Conservation (phyloP, 495 filamentous ascomycete genomes). For the Xylaria bambusicola region DNA sequence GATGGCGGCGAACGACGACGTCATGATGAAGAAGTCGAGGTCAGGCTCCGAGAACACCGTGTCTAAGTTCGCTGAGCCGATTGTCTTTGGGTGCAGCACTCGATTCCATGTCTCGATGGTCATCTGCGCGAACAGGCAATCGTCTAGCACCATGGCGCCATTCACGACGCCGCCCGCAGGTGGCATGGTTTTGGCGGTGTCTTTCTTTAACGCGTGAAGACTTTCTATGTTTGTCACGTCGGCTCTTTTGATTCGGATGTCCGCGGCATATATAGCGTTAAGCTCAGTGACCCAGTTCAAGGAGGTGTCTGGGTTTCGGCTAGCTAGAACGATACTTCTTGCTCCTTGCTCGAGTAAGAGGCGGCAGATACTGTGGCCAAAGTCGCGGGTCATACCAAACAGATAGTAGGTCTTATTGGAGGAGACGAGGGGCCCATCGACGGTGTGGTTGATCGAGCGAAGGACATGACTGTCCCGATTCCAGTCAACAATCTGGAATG, state of each 20-base stretch:
- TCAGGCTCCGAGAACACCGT: conserved; percentile 29
- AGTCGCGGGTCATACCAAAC: conserved; percentile 57
- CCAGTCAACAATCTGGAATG: conserved; percentile 44
- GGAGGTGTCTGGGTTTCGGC: conserved; percentile 55
- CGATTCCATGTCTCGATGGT: conserved; percentile 38
- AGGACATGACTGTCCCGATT: conserved; percentile 31
- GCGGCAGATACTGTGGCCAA: conserved; percentile 60
- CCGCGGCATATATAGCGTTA: conserved; percentile 27
- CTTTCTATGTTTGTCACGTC: conserved; percentile 37
- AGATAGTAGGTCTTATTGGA: conserved; percentile 57
- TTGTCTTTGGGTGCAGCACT: conserved; percentile 47
- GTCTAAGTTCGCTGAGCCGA: conserved; percentile 46
- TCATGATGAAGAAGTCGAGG: conserved; percentile 54
- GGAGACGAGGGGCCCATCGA: conserved; percentile 28
- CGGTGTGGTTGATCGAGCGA: conserved; percentile 21
- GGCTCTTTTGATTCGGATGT: conserved; percentile 35
- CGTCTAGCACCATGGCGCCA: conserved; percentile 57
- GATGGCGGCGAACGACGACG: conserved; percentile 48
- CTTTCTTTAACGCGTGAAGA: conserved; percentile 33
- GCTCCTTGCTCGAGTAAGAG: conserved; percentile 60
- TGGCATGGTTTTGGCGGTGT: conserved; percentile 28
- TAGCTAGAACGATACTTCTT: conserved; percentile 55
- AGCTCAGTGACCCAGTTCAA: conserved; percentile 49
- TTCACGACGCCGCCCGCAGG: conserved; percentile 52
- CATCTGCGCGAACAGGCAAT: conserved; percentile 52